Evolutionary conservation across 2,329 filamentous ascomycete species (phyloP).

Genomic region (Plectosphaerella sp.): DNA sequence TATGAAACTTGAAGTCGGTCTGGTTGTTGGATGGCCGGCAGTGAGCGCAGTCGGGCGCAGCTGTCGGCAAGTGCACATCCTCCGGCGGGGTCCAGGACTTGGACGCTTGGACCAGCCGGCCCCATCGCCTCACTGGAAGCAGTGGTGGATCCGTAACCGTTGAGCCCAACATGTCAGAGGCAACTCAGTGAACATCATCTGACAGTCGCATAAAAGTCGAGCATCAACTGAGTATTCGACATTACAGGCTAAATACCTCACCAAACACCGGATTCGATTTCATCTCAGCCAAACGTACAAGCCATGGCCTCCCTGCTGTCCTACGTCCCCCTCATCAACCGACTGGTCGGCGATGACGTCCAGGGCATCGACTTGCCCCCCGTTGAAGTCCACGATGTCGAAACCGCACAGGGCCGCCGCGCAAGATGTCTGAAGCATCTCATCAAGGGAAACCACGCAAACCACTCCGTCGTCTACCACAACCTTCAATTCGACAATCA

Average conservation of each 20-base stretch:
- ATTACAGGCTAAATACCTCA: too few relatives aligned
- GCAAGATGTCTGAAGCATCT: constrained; percentile 85
- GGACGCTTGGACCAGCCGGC: too few relatives aligned
- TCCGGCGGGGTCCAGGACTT: too few relatives aligned
- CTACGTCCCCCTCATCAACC: constrained; percentile 35
- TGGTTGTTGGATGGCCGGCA: too few relatives aligned
- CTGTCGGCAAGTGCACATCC: too few relatives aligned
- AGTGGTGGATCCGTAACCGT: neutral
- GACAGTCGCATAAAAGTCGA: neutral
- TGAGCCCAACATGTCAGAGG: neutral
- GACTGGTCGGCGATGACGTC: constrained; percentile 24
- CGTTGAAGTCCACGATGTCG: constrained; percentile 72
- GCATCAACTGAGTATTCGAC: too few relatives aligned
- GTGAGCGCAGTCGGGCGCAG: too few relatives aligned
- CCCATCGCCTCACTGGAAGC: too few relatives aligned
- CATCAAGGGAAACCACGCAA: constrained; percentile 85
- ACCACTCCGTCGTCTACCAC: constrained; percentile 79
- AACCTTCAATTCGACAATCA: constrained; percentile 76
- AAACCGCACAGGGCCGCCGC: constrained; percentile 73
- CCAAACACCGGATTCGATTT: neutral
- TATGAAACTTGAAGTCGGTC: too few relatives aligned
- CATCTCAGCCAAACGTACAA: constrained; percentile 3
- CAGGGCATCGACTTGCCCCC: constrained; percentile 55
- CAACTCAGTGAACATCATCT: neutral
- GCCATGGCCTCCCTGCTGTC: constrained; percentile 29